These are phyloP conservation scores for Ceratopteris richardii DNA, from an alignment of 75 land plant genomes.

Conservation along the genomic window DNA sequence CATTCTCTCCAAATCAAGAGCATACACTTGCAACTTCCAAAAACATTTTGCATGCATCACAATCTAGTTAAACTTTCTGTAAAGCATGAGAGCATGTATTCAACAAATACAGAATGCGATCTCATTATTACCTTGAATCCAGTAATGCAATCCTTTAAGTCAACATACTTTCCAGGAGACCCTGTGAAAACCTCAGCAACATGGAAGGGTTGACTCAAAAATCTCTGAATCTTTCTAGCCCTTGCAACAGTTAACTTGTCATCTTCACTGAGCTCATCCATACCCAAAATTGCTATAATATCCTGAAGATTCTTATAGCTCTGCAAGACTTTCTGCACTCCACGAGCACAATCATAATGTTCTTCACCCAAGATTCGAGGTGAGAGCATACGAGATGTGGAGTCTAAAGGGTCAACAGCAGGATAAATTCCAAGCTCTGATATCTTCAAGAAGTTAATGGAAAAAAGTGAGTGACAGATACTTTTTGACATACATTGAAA, in stretches of 20 bases:
- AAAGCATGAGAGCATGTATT: no score
- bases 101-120: no score
- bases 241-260: slow-evolving; percentile 91
- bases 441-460: slow-evolving; percentile 62
- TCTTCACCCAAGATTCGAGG: slow-evolving; percentile 84
- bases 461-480: no score
- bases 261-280: slow-evolving; percentile 97
- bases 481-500: no score
- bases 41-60: no score
- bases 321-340: slow-evolving; percentile 89
- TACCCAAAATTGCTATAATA: slow-evolving; percentile 94
- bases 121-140: slow-evolving; percentile 73
- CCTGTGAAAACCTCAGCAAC: slow-evolving; percentile 97
- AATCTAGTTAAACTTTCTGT: no score
- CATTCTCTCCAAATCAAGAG: no score
- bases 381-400: slow-evolving; percentile 92
- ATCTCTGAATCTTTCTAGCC: slow-evolving; percentile 86
- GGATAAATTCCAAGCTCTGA: slow-evolving; percentile 97
- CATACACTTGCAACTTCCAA: no score
- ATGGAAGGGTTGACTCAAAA: slow-evolving; percentile 96
- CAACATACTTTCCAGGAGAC: slow-evolving; percentile 91
- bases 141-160: slow-evolving; percentile 74
- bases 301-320: slow-evolving; percentile 94
- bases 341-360: slow-evolving; percentile 92
- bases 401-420: slow-evolving; percentile 93